Conservation (phyloP, 306 rosid genomes). For the Dicorynia guianensis region DNA sequence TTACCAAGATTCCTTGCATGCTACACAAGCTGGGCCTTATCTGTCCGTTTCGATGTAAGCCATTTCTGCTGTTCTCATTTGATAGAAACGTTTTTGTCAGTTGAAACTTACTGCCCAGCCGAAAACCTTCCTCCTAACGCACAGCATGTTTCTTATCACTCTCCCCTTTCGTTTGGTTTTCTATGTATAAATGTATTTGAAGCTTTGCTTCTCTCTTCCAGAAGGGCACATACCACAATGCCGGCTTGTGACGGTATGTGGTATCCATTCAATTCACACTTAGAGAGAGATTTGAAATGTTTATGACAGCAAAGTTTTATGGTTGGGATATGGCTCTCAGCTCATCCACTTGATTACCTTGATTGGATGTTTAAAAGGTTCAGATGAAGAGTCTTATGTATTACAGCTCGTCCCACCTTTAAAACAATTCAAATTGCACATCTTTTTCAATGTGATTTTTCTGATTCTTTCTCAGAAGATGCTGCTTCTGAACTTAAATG, state of each 20-base stretch:
- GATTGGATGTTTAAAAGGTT: conserved; percentile 36
- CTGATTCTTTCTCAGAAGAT: conserved; percentile 25
- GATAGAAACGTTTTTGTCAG: conserved; percentile 33
- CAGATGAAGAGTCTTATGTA: conserved; percentile 22
- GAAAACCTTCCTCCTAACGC: conserved; percentile 24
- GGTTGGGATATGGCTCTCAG: conserved; percentile 53
- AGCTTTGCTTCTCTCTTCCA: conserved; percentile 46
- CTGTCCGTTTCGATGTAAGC: conserved; percentile 39
- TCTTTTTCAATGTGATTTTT: conserved; percentile 45
- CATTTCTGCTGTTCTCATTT: conserved; percentile 43
- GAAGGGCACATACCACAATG: conserved; percentile 17
- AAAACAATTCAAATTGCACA: conserved; percentile 44
- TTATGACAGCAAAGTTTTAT: conserved; percentile 20
- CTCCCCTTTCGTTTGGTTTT: background rate
- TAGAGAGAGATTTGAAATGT: conserved; percentile 29
- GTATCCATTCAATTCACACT: conserved; percentile 31
- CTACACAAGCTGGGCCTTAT: conserved; percentile 49
- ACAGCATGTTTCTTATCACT: conserved; percentile 19
- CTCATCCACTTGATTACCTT: conserved; percentile 35
- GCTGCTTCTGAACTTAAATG: conserved; percentile 46
- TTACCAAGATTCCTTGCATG: conserved; percentile 62
- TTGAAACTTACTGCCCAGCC: conserved; percentile 58
- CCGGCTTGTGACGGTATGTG: conserved; percentile 14
- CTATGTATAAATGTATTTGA: conserved; percentile 8
- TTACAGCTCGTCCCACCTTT: conserved; percentile 43